A percentile compares a stretch with the other conserved stretches of the same genome.
Conservation (phyloP, 1,284 basidiomycete genomes). For the Porphyrellus sp. region DNA sequence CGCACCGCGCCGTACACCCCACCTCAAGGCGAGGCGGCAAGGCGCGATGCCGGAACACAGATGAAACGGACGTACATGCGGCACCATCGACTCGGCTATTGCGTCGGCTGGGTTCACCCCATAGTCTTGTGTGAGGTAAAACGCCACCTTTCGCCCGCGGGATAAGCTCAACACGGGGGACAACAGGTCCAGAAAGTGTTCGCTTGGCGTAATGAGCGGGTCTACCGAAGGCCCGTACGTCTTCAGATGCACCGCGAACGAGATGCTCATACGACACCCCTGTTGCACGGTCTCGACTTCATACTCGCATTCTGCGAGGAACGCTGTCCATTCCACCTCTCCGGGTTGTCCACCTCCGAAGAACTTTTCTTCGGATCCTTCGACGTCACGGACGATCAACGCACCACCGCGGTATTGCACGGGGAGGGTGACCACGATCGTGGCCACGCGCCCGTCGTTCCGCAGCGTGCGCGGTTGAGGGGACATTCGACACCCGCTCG, state of each 20-base stretch:
- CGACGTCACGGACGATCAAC: constrained; percentile 53
- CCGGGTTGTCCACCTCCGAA: constrained; percentile 58
- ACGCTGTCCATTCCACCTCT: constrained; percentile 73
- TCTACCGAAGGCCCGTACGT: constrained; percentile 62
- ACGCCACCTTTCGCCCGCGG: constrained; percentile 66
- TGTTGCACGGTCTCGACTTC: constrained; percentile 68
- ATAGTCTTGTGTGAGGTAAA: constrained; percentile 68
- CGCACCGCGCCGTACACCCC: constrained; percentile 7
- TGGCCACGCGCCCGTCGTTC: constrained; percentile 67
- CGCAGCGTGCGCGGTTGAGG: constrained; percentile 50
- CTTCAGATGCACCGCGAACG: constrained; percentile 67
- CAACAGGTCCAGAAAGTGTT: constrained; percentile 65
- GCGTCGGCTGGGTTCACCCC: constrained; percentile 68
- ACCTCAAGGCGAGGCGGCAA: constrained; percentile 3
- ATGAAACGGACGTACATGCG: constrained; percentile 51
- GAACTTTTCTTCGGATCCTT: constrained; percentile 62
- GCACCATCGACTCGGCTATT: constrained; percentile 66
- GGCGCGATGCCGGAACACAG: constrained; percentile 5
- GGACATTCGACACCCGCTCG: constrained; percentile 55
- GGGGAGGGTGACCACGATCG: constrained; percentile 68
- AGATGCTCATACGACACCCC: constrained; percentile 65
- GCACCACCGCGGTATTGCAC: constrained; percentile 69
- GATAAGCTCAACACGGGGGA: constrained; percentile 67
- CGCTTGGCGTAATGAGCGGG: constrained; percentile 67
- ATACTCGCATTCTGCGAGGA: constrained; percentile 68